Conservation (phyloP, 1,284 basidiomycete genomes). For the Farysia itapuensis region DNA sequence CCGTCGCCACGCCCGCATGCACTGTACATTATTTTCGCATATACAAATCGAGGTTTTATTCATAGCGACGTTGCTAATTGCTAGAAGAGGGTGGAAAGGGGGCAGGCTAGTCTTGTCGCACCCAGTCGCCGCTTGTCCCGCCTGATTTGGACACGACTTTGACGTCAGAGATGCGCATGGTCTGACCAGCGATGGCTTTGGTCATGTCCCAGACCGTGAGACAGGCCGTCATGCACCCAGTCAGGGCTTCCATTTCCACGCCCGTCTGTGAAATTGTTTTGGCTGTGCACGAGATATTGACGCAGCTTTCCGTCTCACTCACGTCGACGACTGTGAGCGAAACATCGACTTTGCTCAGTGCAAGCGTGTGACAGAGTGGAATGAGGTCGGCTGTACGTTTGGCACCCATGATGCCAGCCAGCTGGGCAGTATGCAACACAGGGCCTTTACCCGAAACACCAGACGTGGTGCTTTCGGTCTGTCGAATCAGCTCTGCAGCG, state of each 20-base stretch:
- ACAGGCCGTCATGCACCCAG: slow-evolving; percentile 75
- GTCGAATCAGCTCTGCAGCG: slow-evolving; percentile 67
- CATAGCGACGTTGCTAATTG: no score
- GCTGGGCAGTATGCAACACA: slow-evolving; percentile 70
- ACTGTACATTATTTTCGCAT: no score
- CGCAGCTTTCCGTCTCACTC: slow-evolving; percentile 9
- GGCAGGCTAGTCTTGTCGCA: not conserved
- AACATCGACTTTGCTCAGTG: slow-evolving; percentile 72
- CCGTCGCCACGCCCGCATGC: no score
- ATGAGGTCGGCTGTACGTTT: slow-evolving; percentile 72
- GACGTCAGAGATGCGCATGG: slow-evolving; percentile 70
- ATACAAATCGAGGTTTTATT: no score
- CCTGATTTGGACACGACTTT: slow-evolving; percentile 72
- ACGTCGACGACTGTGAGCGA: slow-evolving; percentile 62
- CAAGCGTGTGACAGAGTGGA: slow-evolving; percentile 79
- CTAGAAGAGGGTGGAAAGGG: no score
- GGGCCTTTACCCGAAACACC: slow-evolving; percentile 55
- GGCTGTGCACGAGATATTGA: slow-evolving; percentile 39
- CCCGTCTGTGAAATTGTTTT: slow-evolving; percentile 63
- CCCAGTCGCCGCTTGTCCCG: slow-evolving; percentile 69
- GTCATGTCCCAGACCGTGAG: slow-evolving; percentile 90
- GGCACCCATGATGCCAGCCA: slow-evolving; percentile 81
- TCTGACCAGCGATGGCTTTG: slow-evolving; percentile 79
- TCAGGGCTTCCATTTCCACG: slow-evolving; percentile 92
- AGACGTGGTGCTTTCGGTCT: slow-evolving; percentile 61